These are phyloP conservation scores for Hysterium pulicare DNA, from an alignment of 2,329 filamentous ascomycete genomes.

Conservation along the genomic window DNA sequence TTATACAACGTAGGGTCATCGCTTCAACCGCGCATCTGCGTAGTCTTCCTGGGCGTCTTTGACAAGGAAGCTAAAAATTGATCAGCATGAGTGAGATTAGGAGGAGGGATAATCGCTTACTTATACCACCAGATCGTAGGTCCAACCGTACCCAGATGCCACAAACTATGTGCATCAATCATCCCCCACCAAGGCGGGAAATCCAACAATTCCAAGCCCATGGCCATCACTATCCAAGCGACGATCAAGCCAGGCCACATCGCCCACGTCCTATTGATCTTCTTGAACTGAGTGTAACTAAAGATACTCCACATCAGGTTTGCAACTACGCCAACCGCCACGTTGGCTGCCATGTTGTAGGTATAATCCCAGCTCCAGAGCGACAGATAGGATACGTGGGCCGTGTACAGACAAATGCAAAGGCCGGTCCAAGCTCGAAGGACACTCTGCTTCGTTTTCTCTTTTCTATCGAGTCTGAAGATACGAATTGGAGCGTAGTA, in stretches of 20 bases:
- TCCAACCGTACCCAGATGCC: slow-evolving; percentile 89
- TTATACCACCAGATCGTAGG: slow-evolving; percentile 92
- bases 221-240: slow-evolving; percentile 84
- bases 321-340: slow-evolving; percentile 73
- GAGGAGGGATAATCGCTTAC: slow-evolving; percentile 58
- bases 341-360: slow-evolving; percentile 97
- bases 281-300: slow-evolving; percentile 69
- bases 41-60: slow-evolving; percentile 83
- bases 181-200: slow-evolving; percentile 81
- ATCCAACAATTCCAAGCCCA: slow-evolving; percentile 94
- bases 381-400: slow-evolving; percentile 80
- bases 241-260: slow-evolving; percentile 89
- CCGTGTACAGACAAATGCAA: slow-evolving; percentile 67
- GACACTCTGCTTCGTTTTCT: slow-evolving; percentile 49
- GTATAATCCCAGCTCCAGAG: slow-evolving; percentile 90
- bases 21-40: slow-evolving; percentile 68
- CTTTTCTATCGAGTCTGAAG: slow-evolving; percentile 70
- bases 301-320: slow-evolving; percentile 86
- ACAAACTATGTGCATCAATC: slow-evolving; percentile 90
- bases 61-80: slow-evolving; percentile 67
- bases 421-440: slow-evolving; percentile 72
- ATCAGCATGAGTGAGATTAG: background rate
- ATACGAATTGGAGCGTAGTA: slow-evolving; percentile 82
- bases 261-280: slow-evolving; percentile 72
- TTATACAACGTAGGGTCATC: no score